Evolutionary conservation across 768 basidiomycete species (phyloP), one percentile per base, ranked within the genome.

Genomic region (Pisolithus tinctorius): DNA sequence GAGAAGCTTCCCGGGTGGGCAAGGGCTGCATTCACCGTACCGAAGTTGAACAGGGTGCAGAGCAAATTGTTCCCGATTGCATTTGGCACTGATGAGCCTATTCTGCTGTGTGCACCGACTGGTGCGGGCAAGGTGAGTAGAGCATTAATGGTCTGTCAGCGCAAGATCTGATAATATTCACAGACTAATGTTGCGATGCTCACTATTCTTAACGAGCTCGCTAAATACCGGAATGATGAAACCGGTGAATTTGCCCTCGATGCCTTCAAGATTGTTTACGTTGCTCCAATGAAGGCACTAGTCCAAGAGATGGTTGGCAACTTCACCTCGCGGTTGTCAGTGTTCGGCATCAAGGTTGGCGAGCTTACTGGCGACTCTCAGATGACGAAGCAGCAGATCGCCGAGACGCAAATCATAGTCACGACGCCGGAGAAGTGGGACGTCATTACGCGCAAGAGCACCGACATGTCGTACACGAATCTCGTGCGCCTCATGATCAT

Each of bases 351-450:
- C 70, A 86, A 82, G 53, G 88, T 99, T 44, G 91, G 90, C 27
- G 96, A 99, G 68, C 78, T 99, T 50, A 99, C 96, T 1, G 96
- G 96, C 25, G 96, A 99, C 67, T 81, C 91, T 26, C 94, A 97
- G 75, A 89, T 98, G 81, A 99, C 94, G 49, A 99, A 98, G 67
- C 85, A 90, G 55, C 95, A 98, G 68, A 97, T 98, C 49, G 72
- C 93, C 8, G 93, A 94, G 63, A 96, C 95, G 0, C 94, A 98
- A 64, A 91, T 99, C 63, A 97, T 98, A 67, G 93, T 98, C 55
- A 96, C 94, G 0, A 98, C 96, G 0, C 96, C 95, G 0, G 96
- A 99, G 72, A 98, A 99, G 67, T 99, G 93, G 92, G 95, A 99
- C 59, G 96, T 99, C 62, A 95, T 99, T 65, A 98, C 95, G 5